A percentile compares a stretch with the other conserved stretches of the same genome.
Evolutionary conservation across 2,329 filamentous ascomycete genomes (phyloP).

Genomic region (Aspergillus uvarum): DNA sequence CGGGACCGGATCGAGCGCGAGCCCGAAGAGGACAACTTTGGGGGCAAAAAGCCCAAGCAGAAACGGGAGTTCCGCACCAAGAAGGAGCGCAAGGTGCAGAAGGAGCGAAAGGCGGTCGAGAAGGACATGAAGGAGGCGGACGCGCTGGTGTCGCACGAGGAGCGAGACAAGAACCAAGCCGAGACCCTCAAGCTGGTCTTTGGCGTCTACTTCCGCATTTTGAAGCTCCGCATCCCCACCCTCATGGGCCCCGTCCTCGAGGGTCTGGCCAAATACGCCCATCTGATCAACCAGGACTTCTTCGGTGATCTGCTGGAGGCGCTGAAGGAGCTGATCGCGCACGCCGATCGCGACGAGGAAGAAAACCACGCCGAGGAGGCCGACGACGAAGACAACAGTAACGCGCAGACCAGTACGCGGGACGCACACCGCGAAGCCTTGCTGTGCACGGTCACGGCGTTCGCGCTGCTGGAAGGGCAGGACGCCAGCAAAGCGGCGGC

Average conservation of each 20-base stretch:
- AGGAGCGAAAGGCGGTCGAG: constrained; percentile 82
- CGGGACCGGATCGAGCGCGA: constrained; percentile 69
- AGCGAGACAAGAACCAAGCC: constrained; percentile 88
- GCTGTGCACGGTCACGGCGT: constrained; percentile 93
- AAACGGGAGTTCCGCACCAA: constrained; percentile 89
- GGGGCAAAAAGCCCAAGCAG: constrained; percentile 64
- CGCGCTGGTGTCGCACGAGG: constrained; percentile 85
- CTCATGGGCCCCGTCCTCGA: constrained; percentile 98
- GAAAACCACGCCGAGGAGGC: constrained; percentile 50
- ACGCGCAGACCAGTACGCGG: constrained; percentile 53
- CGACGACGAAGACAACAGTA: constrained; percentile 18
- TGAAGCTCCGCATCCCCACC: constrained; percentile 76
- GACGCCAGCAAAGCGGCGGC: constrained; percentile 82
- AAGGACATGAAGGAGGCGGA: constrained; percentile 94
- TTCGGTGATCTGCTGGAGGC: constrained; percentile 95
- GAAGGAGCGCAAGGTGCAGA: constrained; percentile 74
- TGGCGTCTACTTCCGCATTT: constrained; percentile 87
- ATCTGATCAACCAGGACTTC: constrained; percentile 98
- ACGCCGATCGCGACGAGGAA: constrained; percentile 57
- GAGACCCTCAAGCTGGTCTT: constrained; percentile 97
- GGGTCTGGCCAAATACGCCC: constrained; percentile 87
- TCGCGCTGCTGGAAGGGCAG: constrained; percentile 92
- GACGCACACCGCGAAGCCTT: constrained; percentile 84
- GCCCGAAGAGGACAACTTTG: constrained; percentile 42
- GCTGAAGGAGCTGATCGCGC: constrained; percentile 83